phyloP scores from a whole-genome alignment of 768 basidiomycete species.

The Rhodotorula sphaerocarpa region DNA sequence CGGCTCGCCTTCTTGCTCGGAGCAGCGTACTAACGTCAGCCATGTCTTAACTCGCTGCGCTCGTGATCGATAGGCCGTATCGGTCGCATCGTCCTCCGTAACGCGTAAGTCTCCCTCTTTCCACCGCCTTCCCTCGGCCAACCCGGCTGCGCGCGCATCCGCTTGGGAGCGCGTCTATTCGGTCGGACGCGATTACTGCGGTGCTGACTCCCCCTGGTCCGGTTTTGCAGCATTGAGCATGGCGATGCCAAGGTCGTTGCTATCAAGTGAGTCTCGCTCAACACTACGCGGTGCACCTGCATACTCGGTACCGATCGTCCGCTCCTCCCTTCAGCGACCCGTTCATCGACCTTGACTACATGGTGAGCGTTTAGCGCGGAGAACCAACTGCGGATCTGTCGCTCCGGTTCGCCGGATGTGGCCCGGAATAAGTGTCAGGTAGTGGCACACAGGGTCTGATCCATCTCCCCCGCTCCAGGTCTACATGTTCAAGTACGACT shows the following conservation, averaged over 20 bases:
- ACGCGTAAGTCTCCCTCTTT: slow-evolving; percentile 57
- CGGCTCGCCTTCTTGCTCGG: too few species aligned
- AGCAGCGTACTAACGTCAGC: too few species aligned
- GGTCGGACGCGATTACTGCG: too few species aligned
- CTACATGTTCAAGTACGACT: slow-evolving; percentile 98
- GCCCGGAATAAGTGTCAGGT: too few species aligned
- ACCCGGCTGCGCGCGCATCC: too few species aligned
- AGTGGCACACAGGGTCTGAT: too few species aligned
- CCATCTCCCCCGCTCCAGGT: slow-evolving; percentile 51
- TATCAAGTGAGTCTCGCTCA: slow-evolving; percentile 60
- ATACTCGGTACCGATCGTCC: neutral
- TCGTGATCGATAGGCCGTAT: slow-evolving; percentile 67
- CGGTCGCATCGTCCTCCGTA: slow-evolving; percentile 94
- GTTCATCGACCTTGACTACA: slow-evolving; percentile 94
- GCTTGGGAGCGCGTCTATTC: too few species aligned
- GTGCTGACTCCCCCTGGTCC: neutral
- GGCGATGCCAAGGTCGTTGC: slow-evolving; percentile 57
- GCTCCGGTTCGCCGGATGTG: too few species aligned
- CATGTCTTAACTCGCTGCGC: too few species aligned
- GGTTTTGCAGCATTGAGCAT: slow-evolving; percentile 21
- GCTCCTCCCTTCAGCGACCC: slow-evolving; percentile 52
- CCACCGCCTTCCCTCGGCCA: slow-evolving; percentile 55
- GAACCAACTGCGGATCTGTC: neutral
- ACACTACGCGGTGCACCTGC: neutral
- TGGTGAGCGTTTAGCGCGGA: slow-evolving; percentile 53